phyloP scores from a whole-genome alignment of 164 flowering plant genomes.

The Magnolia officinalis region DNA sequence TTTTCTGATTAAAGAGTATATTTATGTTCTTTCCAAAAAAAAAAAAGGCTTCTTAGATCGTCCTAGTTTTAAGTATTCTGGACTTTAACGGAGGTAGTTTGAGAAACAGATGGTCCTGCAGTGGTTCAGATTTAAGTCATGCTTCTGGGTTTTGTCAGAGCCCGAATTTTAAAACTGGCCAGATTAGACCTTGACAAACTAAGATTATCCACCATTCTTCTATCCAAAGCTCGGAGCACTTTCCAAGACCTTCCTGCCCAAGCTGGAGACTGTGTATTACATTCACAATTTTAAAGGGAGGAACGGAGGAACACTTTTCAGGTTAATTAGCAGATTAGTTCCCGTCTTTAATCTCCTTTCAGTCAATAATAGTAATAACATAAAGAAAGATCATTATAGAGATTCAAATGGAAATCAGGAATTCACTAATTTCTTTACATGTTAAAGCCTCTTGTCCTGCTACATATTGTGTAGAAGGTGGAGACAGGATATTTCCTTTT shows the following conservation, averaged over 20 bases:
- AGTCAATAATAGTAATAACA: not conserved
- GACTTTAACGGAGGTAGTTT: not conserved
- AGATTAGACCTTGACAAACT: slow-evolving; percentile 27
- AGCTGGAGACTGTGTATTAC: slow-evolving; percentile 83
- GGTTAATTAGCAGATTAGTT: slow-evolving; percentile 32
- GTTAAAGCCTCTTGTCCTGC: not conserved
- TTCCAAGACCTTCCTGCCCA: slow-evolving; percentile 64
- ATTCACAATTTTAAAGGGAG: slow-evolving; percentile 94
- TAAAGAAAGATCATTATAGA: not conserved
- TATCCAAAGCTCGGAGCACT: slow-evolving; percentile 93
- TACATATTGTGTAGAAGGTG: not conserved
- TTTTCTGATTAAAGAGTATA: not conserved
- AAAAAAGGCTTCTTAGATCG: not conserved
- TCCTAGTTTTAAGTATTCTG: not conserved
- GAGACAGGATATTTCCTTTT: not conserved
- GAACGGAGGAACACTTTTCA: slow-evolving; percentile 85
- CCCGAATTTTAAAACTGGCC: not conserved
- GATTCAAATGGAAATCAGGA: not conserved
- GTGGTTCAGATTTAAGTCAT: not conserved
- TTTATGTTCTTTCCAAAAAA: not conserved
- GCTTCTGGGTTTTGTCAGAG: not conserved
- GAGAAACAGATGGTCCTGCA: not conserved
- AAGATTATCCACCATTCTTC: slow-evolving; percentile 94
- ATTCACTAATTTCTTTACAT: not conserved
- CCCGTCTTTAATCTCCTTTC: not conserved